phyloP scores from a whole-genome alignment of 2,329 filamentous ascomycete genomes.

The Fusarium poae region DNA sequence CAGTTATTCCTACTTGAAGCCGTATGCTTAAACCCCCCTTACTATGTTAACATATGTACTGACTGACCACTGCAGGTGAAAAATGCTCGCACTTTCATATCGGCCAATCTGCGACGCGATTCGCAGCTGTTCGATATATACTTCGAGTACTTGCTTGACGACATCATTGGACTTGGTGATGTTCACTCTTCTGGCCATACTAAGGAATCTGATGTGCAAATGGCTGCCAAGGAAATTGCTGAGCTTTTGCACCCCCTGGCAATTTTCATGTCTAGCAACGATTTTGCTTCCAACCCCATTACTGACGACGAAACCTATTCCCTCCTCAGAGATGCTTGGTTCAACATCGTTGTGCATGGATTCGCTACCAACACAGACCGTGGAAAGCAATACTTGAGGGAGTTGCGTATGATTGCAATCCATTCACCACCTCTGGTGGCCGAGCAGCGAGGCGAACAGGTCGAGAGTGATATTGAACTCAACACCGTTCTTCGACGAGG shows the following conservation, averaged over 20 bases:
- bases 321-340: constrained; percentile 92
- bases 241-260: constrained; percentile 91
- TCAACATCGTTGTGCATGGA: constrained; percentile 95
- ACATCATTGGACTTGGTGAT: constrained; percentile 91
- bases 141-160: constrained; percentile 84
- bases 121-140: constrained; percentile 87
- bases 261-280: constrained; percentile 78
- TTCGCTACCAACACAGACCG: constrained; percentile 82
- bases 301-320: constrained; percentile 77
- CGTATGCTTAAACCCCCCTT: constrained; percentile 61
- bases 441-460: constrained; percentile 87
- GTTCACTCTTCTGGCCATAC: constrained; percentile 79
- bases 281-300: constrained; percentile 63
- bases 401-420: constrained; percentile 86
- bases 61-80: constrained; percentile 67
- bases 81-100: constrained; percentile 84
- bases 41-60: not conserved
- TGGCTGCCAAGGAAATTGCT: constrained; percentile 87
- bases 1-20: constrained; percentile 77
- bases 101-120: constrained; percentile 73
- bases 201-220: constrained; percentile 81
- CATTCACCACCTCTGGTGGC: constrained; percentile 89
- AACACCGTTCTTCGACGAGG: constrained; percentile 93
- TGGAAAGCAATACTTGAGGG: constrained; percentile 78
- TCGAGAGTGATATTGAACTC: constrained; percentile 96